Evolutionary conservation across 345 rosid genomes (phyloP), one percentile per base, ranked within the genome.

Genomic region (Rhodamnia argentea): DNA sequence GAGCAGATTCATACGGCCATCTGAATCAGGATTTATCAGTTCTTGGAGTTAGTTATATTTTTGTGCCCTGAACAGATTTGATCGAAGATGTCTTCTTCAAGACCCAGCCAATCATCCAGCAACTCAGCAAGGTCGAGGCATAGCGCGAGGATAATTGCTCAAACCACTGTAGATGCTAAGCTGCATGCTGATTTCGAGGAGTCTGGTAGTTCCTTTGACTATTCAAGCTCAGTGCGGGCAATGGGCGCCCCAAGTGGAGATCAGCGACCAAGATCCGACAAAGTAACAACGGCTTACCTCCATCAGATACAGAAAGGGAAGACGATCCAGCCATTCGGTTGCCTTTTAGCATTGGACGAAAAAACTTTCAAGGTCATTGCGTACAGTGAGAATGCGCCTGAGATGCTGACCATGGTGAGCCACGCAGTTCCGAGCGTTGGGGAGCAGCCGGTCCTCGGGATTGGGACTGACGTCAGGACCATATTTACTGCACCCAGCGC

Each of bases 391-490:
- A 97, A 96, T 90, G 99, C 99, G 42, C 90, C 96, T 4, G 99
- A 97, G 85, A 89, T 95, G 92, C 89, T 97, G 91, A 96, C 98
- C 75, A 95, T 93, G 97, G 93, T 94, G 52, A 97, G 91, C 87
- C 97, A 97, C 82, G 97, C 99, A 13, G 98, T 96, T 58, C 99
- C 99, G 24, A 95, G 98, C 64, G 98, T 96, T 52, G 98, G 98
- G 44, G 99, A 97, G 20, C 89, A 92, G 85, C 96, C 96, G 5
- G 91, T 92, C 89, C 94, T 97, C 18, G 94, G 95, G 70, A 89
- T 94, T 84, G 98, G 97, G 85, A 93, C 96, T 7, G 99, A 97
- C 44, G 85, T 93, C 84, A 94, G 92, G 89, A 92, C 93, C 37
- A 91, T 97, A 55, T 97, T 97, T 88, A 92, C 98, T n/a, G 91